Evolutionary conservation across 345 rosid genomes (phyloP).

Genomic region (Hypericum androsaemum): DNA sequence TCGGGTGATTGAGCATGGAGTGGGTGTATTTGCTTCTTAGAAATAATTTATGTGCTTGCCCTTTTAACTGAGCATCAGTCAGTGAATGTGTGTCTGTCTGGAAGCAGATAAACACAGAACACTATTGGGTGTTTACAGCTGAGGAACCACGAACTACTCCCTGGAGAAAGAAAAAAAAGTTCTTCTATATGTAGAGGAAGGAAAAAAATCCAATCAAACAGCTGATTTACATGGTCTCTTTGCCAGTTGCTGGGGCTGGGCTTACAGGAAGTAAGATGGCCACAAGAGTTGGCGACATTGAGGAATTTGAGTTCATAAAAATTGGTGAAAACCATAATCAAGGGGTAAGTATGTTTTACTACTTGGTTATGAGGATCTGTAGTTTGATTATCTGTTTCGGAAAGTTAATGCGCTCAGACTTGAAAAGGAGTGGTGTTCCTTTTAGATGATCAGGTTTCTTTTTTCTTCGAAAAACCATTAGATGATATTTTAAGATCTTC

Average conservation of each 20-base stretch:
- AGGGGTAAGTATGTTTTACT: constrained; percentile 43
- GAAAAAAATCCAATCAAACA: background rate
- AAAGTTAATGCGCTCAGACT: background rate
- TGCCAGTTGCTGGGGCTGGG: constrained; percentile 97
- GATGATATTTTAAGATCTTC: constrained; percentile 18
- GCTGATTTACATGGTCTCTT: constrained; percentile 8
- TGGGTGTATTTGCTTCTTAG: too few relatives aligned
- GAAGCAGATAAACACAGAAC: too few relatives aligned
- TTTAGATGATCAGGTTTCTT: background rate
- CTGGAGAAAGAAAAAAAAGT: background rate
- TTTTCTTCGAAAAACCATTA: constrained; percentile 11
- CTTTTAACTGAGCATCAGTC: too few relatives aligned
- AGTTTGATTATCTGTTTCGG: background rate
- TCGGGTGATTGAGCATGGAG: too few relatives aligned
- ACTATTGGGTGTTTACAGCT: too few relatives aligned
- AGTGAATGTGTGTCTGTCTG: too few relatives aligned
- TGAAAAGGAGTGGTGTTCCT: background rate
- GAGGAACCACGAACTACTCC: background rate
- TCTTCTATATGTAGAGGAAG: background rate
- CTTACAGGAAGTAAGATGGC: constrained; percentile 94
- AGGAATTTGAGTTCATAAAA: constrained; percentile 85
- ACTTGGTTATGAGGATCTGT: background rate
- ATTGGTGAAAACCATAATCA: constrained; percentile 76
- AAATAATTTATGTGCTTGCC: too few relatives aligned
- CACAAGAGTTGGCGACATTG: constrained; percentile 65